Conservation (phyloP, 1,284 basidiomycete species). For the Paramarasmius palmivorus region DNA sequence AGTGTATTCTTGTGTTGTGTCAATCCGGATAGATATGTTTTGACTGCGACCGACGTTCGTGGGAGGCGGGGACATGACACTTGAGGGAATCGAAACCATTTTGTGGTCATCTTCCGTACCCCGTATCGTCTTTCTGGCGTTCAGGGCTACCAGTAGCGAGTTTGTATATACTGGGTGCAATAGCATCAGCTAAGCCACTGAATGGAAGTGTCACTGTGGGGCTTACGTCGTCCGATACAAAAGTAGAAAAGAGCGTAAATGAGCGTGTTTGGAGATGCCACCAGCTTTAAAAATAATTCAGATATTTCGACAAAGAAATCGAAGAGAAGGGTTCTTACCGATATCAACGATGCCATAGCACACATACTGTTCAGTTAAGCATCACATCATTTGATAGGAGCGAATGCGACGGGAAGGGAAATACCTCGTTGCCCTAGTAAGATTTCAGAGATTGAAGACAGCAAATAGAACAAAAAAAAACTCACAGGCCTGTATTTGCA, state of each 20-base stretch:
- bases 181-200: background rate
- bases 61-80: background rate
- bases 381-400: background rate
- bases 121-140: constrained; percentile 33
- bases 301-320: background rate
- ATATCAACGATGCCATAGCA: constrained; percentile 44
- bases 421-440: constrained; percentile 28
- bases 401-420: background rate
- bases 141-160: constrained; percentile 38
- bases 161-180: constrained; percentile 40
- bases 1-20: constrained; percentile 9
- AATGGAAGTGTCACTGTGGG: background rate
- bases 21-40: constrained; percentile 14
- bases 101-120: constrained; percentile 13
- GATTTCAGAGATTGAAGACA: background rate
- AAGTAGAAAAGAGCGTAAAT: constrained; percentile 55
- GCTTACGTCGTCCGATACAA: constrained; percentile 46
- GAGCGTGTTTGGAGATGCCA: constrained; percentile 37
- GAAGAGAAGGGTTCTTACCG: constrained; percentile 27
- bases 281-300: constrained; percentile 27
- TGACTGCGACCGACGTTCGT: background rate
- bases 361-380: constrained; percentile 21
- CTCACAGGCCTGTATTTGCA: constrained; percentile 46
- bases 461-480: background rate
- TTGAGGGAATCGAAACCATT: constrained; percentile 9